Evolutionary conservation across 441 rosid genomes (phyloP), one percentile per base, ranked within the genome.

Genomic region (Macaranga tanarius): DNA sequence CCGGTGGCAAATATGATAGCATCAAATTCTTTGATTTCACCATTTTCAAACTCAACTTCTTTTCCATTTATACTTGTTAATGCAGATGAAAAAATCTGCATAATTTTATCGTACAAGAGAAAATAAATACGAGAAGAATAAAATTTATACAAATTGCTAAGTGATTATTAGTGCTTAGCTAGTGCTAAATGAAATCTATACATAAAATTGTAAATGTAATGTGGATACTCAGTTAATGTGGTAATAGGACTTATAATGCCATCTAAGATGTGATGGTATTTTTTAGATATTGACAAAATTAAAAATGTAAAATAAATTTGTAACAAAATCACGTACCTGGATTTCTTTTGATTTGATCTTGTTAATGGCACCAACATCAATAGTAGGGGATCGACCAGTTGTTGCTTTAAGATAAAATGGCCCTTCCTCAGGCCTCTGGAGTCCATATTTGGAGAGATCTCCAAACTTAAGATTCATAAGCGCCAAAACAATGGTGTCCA

Each of bases 1-100:
- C 92, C 92, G 0, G 89, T 85, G 1, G 89, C 89, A 9, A 88
- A 85, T 23, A 88, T 55, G 20, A 85, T 80, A 2, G 81, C 81
- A 68, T 85, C 87, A 0, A 73, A 71, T 5, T 0, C 19, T 8
- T 58, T 61, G 0, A 5, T 65, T 2, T 71, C 65, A 15, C 81
- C 85, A 67, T 81, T 71, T 16, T 65, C 69, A 40, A 88, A 86
- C 1, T 13, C 48, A 0, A 86, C 71, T 19, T 40, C 42, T 10
- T 74, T 77, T 52, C 82, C 81, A 10, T 75, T 67, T 11, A 85
- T 72, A 48, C 52, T 64, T 52, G 57, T 68, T 0, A 86, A 31
- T 31, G 38, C 73, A 0, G 79, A 28, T 63, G 84, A 58, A 5
- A 79, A 76, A 72, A 85, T 84, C 81, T 79, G 45, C 20, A 34